Conservation (phyloP, 2,329 filamentous ascomycete species). For the Cryphonectria parasitica region DNA sequence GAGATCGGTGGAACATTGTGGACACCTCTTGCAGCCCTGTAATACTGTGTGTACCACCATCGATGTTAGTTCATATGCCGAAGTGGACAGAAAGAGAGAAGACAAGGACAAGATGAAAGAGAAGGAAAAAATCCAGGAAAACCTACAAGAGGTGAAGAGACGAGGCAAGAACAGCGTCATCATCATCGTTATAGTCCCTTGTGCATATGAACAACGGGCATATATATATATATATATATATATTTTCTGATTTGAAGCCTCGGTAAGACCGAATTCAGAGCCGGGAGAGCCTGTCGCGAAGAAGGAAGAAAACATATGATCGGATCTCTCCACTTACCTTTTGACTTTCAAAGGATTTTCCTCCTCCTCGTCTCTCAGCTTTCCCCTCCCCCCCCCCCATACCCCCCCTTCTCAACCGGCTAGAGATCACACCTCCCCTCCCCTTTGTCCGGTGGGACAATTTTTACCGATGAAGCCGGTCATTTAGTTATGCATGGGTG, state of each 20-base stretch:
- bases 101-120: too few species aligned
- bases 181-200: not conserved
- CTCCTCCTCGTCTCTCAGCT: not conserved
- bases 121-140: not conserved
- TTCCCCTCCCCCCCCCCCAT: not conserved
- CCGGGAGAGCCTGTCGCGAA: not conserved
- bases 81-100: not conserved
- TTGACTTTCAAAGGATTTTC: not conserved
- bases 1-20: constrained; percentile 4
- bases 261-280: not conserved
- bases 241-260: not conserved
- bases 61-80: not conserved
- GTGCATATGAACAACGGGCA: not conserved
- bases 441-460: not conserved
- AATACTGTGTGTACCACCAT: not conserved
- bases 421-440: not conserved
- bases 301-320: not conserved
- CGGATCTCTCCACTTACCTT: not conserved
- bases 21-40: constrained; percentile 1
- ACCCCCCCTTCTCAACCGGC: not conserved
- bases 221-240: too few species aligned
- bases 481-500: not conserved
- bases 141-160: not conserved
- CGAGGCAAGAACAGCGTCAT: not conserved
- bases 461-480: not conserved